Evolutionary conservation across 225 moss, liverwort and hornwort genomes (phyloP).

Genomic region (Polytrichum commune): DNA sequence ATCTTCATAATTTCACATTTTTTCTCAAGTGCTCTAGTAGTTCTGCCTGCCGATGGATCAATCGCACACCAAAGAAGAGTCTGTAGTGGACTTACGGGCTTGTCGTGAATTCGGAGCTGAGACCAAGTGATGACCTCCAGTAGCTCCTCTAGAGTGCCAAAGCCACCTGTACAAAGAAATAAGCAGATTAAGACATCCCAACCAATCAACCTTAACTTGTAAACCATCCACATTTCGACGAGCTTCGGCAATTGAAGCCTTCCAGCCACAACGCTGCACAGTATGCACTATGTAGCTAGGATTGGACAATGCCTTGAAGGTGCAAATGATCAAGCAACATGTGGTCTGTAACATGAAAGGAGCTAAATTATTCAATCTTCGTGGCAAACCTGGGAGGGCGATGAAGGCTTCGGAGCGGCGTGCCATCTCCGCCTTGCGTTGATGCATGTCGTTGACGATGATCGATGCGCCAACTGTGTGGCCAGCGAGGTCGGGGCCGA

Average conservation of each 20-base stretch:
- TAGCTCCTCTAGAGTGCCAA: slow-evolving; percentile 88
- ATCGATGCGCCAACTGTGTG: slow-evolving; percentile 70
- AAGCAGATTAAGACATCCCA: accelerated
- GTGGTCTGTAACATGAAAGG: background rate
- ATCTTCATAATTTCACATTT: background rate
- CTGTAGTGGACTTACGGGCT: slow-evolving; percentile 51
- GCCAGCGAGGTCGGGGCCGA: slow-evolving; percentile 76
- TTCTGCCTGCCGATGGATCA: background rate
- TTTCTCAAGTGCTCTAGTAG: background rate
- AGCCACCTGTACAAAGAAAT: slow-evolving; percentile 54
- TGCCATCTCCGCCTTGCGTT: slow-evolving; percentile 91
- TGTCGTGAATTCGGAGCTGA: slow-evolving; percentile 88
- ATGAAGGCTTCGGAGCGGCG: slow-evolving; percentile 92
- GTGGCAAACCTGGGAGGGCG: slow-evolving; percentile 72
- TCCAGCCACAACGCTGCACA: too few species aligned
- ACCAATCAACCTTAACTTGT: background rate
- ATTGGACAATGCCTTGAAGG: too few species aligned
- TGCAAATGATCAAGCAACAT: background rate
- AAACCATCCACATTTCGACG: background rate
- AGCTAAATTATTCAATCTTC: background rate
- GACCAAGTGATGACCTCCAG: slow-evolving; percentile 96
- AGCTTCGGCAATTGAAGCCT: background rate
- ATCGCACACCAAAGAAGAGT: background rate
- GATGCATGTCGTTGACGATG: slow-evolving; percentile 82
- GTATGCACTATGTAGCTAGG: too few species aligned